Conservation (phyloP, 768 basidiomycete genomes). For the Kwoniella botswanensis region DNA sequence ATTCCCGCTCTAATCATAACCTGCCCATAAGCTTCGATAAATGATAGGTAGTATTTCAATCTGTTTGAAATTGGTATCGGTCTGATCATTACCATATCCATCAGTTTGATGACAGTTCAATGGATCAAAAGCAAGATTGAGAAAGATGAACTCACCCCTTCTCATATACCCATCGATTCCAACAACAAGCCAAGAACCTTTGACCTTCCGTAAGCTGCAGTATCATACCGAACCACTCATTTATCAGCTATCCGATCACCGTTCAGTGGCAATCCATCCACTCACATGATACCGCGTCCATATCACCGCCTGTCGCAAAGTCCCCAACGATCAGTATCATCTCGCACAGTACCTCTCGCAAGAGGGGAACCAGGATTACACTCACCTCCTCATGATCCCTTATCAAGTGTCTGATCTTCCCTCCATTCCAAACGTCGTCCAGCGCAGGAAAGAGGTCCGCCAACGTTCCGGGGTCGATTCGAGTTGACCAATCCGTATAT, state of each 20-base stretch:
- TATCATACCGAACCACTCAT: background rate
- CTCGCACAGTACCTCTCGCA: background rate
- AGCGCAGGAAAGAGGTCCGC: constrained; percentile 38
- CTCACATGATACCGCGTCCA: constrained; percentile 37
- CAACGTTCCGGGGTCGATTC: constrained; percentile 34
- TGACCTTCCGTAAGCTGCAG: constrained; percentile 26
- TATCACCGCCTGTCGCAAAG: constrained; percentile 15
- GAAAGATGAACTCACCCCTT: constrained; percentile 29
- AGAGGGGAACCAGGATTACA: background rate
- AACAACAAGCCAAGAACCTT: constrained; percentile 29
- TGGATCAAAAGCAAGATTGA: background rate
- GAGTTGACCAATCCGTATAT: constrained; percentile 30
- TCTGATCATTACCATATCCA: constrained; percentile 4
- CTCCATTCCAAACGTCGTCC: constrained; percentile 33
- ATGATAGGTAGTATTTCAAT: constrained; percentile 15
- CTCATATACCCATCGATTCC: constrained; percentile 38
- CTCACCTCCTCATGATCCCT: constrained; percentile 35
- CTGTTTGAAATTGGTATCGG: constrained; percentile 12
- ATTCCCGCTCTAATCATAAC: constrained; percentile 30
- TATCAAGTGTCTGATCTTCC: constrained; percentile 18
- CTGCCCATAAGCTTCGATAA: constrained; percentile 29
- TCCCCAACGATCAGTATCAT: background rate
- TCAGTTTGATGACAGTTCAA: too few species aligned
- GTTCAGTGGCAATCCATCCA: background rate
- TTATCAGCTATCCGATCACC: too few species aligned